Percentiles rank a stretch among this genome's conserved stretches.
Evolutionary conservation across 2,329 filamentous ascomycete genomes (phyloP).

Genomic region (Biscogniauxia mediterranea): DNA sequence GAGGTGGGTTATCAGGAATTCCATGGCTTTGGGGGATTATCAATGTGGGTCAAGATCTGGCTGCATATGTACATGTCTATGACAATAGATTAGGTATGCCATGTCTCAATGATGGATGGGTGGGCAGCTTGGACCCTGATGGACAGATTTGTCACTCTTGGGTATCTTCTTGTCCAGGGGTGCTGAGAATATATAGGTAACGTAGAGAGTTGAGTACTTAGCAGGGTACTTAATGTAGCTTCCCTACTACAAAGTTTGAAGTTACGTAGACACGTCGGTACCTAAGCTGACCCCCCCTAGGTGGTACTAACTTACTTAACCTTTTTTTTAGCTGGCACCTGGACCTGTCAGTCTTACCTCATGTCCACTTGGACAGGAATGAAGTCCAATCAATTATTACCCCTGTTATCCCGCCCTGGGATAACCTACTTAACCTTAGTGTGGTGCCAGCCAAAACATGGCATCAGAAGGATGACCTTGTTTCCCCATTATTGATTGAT

Average conservation of each 20-base stretch:
- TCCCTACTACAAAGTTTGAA: too few species aligned
- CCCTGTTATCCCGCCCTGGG: background rate
- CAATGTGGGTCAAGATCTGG: conserved; percentile 9
- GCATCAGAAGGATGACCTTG: background rate
- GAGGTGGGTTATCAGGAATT: conserved; percentile 12
- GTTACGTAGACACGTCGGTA: too few species aligned
- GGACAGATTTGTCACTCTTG: too few species aligned
- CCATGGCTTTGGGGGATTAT: conserved; percentile 13
- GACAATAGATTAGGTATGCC: too few species aligned
- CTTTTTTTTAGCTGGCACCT: too few species aligned
- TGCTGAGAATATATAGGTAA: too few species aligned
- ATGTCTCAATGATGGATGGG: background rate
- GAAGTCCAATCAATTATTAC: background rate
- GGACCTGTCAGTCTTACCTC: background rate
- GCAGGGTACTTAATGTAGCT: too few species aligned
- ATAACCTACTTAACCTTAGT: background rate
- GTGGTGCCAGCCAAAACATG: background rate
- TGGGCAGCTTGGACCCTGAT: background rate
- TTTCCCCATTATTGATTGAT: conserved; percentile 10
- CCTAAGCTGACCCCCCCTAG: background rate
- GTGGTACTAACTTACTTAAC: too few species aligned
- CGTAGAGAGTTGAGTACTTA: too few species aligned
- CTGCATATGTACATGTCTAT: background rate
- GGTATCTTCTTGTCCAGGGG: too few species aligned
- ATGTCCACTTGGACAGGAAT: background rate